Evolutionary conservation across 1,284 basidiomycete species (phyloP).

Genomic region (Trichosporon faecale): DNA sequence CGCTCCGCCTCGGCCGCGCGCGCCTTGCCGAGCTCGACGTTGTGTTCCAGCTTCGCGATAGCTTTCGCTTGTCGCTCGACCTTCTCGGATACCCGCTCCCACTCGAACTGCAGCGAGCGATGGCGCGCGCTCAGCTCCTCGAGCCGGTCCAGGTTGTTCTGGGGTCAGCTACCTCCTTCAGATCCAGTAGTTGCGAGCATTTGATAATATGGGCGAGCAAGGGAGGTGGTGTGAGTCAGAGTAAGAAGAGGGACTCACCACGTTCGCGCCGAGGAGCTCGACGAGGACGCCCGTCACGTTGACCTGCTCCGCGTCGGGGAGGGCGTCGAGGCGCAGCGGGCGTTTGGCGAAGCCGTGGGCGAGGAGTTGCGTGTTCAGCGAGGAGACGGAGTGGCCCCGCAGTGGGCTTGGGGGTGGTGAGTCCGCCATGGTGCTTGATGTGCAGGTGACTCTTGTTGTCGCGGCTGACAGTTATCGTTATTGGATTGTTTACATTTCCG

Average conservation of each 20-base stretch:
- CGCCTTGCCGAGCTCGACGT: conserved; percentile 61
- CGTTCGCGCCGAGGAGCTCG: conserved; percentile 70
- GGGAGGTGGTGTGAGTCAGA: not conserved
- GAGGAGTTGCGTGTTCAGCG: conserved; percentile 71
- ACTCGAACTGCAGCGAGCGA: conserved; percentile 74
- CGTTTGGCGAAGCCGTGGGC: conserved; percentile 71
- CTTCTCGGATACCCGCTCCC: conserved; percentile 69
- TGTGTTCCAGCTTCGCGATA: conserved; percentile 53
- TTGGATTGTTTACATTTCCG: conserved; percentile 7
- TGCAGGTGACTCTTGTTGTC: not conserved
- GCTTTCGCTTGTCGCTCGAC: conserved; percentile 29
- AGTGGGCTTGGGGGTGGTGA: not conserved
- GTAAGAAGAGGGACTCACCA: conserved; percentile 59
- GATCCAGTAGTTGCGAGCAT: too few relatives aligned
- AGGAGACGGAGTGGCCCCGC: conserved; percentile 42
- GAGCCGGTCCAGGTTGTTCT: conserved; percentile 74
- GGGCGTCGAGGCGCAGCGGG: conserved; percentile 60
- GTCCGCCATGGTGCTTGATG: not conserved
- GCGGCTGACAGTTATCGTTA: too few relatives aligned
- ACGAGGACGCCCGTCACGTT: conserved; percentile 69
- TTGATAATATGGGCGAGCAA: too few relatives aligned
- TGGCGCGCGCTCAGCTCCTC: conserved; percentile 72
- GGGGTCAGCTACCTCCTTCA: conserved; percentile 16
- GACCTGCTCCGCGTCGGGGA: conserved; percentile 62
- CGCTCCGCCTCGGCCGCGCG: conserved; percentile 57